These are phyloP conservation scores for Fusarium stilboides DNA, from an alignment of 2,329 filamentous ascomycete species.

Conservation along the genomic window DNA sequence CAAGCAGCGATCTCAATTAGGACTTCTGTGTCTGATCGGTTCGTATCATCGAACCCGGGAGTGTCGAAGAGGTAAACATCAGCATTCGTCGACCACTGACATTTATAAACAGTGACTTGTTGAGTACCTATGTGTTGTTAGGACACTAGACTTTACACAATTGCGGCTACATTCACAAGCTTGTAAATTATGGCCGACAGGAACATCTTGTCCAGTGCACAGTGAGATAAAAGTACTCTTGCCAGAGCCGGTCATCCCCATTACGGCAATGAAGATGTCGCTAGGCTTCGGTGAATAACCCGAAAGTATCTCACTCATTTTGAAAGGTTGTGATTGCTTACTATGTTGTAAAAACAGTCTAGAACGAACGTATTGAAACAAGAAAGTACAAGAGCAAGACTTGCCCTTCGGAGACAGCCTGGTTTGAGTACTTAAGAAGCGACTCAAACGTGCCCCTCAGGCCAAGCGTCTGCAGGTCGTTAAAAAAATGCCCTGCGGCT, in stretches of 20 bases:
- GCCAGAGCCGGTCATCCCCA: conserved; percentile 14
- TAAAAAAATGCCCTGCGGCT: no score
- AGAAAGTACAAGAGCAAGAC: no score
- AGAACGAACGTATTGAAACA: no score
- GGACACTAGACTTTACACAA: no score
- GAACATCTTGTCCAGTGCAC: not conserved
- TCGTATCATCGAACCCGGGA: conserved; percentile 16
- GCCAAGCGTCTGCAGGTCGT: no score
- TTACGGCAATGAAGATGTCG: conserved; percentile 6
- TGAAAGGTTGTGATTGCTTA: not conserved
- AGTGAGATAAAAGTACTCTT: conserved; percentile 6
- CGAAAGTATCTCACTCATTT: no score
- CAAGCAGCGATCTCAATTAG: not conserved
- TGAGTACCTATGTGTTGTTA: not conserved
- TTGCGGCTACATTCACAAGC: not conserved
- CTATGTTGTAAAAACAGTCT: no score
- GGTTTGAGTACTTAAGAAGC: no score
- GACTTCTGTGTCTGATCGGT: conserved; percentile 1
- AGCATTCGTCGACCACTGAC: not conserved
- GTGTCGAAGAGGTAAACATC: conserved; percentile 4
- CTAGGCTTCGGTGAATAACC: not conserved
- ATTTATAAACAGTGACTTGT: not conserved
- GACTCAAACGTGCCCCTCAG: no score
- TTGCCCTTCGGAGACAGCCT: no score
- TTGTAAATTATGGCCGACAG: conserved; percentile 2